Evolutionary conservation across 306 rosid species (phyloP).

Genomic region (Ceratonia siliqua): DNA sequence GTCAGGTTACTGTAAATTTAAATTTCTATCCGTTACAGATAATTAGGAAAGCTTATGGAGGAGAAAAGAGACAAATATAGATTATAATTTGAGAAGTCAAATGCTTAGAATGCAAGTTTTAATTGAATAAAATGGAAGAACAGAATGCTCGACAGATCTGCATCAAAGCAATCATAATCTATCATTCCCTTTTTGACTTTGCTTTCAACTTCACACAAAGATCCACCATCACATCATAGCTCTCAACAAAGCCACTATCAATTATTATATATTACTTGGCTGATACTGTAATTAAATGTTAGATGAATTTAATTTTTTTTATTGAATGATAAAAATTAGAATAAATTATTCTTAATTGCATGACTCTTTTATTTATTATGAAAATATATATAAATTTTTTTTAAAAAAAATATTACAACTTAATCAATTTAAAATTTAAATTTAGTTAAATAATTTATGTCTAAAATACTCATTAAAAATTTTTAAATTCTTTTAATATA

Average conservation of each 20-base stretch:
- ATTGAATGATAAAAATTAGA: not conserved
- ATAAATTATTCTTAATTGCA: too few species aligned
- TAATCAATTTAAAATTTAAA: too few species aligned
- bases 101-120: constrained; percentile 49
- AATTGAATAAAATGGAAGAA: constrained; percentile 9
- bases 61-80: not conserved
- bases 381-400: too few species aligned
- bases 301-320: not conserved
- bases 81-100: not conserved
- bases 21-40: not conserved
- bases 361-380: too few species aligned
- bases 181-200: constrained; percentile 32
- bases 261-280: not conserved
- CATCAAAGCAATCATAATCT: constrained; percentile 34
- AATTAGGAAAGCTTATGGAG: too few species aligned
- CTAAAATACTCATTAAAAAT: too few species aligned
- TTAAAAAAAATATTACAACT: too few species aligned
- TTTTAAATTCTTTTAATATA: too few species aligned
- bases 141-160: constrained; percentile 42
- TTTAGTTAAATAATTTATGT: too few species aligned
- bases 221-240: not conserved
- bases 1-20: not conserved
- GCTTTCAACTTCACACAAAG: constrained; percentile 40
- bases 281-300: too few species aligned
- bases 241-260: constrained; percentile 30